Conservation (phyloP, 441 rosid species). For the Geranium incanum region DNA sequence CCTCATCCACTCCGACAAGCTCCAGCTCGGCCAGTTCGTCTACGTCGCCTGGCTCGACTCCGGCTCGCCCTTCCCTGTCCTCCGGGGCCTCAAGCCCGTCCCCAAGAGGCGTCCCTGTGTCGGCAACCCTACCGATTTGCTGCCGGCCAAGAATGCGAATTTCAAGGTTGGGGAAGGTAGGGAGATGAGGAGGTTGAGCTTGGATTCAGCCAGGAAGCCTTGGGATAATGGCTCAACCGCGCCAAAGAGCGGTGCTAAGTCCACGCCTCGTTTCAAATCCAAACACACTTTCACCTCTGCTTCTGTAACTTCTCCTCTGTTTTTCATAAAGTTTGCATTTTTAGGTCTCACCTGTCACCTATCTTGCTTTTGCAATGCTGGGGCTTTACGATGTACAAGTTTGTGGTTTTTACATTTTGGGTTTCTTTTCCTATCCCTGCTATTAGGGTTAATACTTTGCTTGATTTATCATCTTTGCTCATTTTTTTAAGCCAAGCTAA, state of each 20-base stretch:
- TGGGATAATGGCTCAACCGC: conserved; percentile 35
- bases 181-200: conserved; percentile 31
- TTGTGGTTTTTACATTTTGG: too few relatives aligned
- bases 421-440: too few relatives aligned
- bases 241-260: conserved; percentile 16
- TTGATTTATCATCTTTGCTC: too few relatives aligned
- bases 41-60: conserved; percentile 32
- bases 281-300: conserved; percentile 17
- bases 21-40: conserved; percentile 44
- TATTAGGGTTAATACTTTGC: too few relatives aligned
- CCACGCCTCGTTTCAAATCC: not conserved
- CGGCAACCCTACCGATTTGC: conserved; percentile 39
- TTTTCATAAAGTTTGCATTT: not conserved
- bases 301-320: conserved; percentile 16
- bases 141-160: conserved; percentile 13
- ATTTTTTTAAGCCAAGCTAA: not conserved
- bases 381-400: too few relatives aligned
- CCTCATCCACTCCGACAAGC: conserved; percentile 37
- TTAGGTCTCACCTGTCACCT: not conserved
- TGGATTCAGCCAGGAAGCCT: conserved; percentile 35
- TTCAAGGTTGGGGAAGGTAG: conserved; percentile 3
- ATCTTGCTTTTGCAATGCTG: too few relatives aligned
- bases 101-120: conserved; percentile 37
- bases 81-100: conserved; percentile 40
- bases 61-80: conserved; percentile 38